Conservation (phyloP, 768 basidiomycete species). For the Russula virescens region DNA sequence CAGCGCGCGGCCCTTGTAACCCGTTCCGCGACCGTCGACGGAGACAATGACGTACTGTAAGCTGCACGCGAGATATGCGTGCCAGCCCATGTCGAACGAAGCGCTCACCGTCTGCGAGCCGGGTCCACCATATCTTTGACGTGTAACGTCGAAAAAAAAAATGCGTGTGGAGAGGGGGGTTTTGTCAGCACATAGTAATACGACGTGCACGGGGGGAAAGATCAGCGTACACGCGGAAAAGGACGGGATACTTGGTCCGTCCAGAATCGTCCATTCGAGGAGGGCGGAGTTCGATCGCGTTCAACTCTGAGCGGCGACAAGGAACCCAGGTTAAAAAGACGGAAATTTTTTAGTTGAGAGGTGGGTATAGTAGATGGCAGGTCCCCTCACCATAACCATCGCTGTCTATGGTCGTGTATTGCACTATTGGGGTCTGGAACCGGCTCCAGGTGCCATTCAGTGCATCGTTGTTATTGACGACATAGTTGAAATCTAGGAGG, state of each 20-base stretch:
- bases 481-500: conserved; percentile 52
- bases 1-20: conserved; percentile 78
- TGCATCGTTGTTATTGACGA: conserved; percentile 63
- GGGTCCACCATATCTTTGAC: conserved; percentile 81
- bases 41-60: conserved; percentile 80
- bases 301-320: conserved; percentile 54
- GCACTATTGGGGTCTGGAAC: conserved; percentile 68
- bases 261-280: conserved; percentile 92
- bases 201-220: neutral
- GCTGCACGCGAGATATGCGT: conserved; percentile 76
- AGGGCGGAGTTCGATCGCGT: conserved; percentile 87
- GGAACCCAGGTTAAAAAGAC: neutral
- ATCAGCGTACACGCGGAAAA: conserved; percentile 68
- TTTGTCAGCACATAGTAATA: neutral
- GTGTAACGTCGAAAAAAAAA: conserved; percentile 5
- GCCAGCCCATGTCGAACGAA: conserved; percentile 71
- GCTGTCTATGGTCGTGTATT: conserved; percentile 64
- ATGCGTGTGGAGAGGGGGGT: neutral
- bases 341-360: neutral
- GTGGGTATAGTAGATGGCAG: too few relatives aligned
- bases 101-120: conserved; percentile 71
- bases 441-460: conserved; percentile 58
- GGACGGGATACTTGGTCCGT: conserved; percentile 91
- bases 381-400: conserved; percentile 62
- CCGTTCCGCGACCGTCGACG: conserved; percentile 93